Evolutionary conservation across 2,329 filamentous ascomycete genomes (phyloP).

Genomic region (Davidsoniella neocaledoniae): DNA sequence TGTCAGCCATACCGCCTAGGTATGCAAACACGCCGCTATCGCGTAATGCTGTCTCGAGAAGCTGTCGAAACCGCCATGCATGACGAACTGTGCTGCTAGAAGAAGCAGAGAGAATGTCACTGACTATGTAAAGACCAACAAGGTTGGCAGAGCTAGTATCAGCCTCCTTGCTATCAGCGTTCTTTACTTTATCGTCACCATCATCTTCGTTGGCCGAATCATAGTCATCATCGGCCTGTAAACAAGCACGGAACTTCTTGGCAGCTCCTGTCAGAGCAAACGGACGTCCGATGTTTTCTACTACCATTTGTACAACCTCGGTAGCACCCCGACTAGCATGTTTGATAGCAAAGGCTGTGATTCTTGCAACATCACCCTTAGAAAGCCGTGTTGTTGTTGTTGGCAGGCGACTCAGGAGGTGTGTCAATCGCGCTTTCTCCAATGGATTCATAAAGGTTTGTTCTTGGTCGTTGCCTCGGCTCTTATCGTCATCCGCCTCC

Average conservation of each 20-base stretch:
- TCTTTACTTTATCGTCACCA: conserved; percentile 18
- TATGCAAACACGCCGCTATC: conserved; percentile 54
- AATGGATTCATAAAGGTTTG: conserved; percentile 62
- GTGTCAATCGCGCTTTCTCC: conserved; percentile 67
- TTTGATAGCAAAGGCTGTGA: conserved; percentile 77
- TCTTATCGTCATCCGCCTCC: conserved; percentile 60
- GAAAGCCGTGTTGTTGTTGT: conserved; percentile 56
- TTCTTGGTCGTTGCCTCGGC: conserved; percentile 29
- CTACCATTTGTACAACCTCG: conserved; percentile 79
- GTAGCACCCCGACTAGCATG: conserved; percentile 74
- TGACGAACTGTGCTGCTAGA: conserved; percentile 65
- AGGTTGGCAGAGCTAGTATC: conserved; percentile 61
- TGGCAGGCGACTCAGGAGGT: conserved; percentile 69
- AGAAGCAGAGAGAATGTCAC: conserved; percentile 62
- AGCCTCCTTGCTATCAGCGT: conserved; percentile 25
- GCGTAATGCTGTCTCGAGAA: conserved; percentile 59
- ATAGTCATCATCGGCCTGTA: not conserved
- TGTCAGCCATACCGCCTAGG: conserved; percentile 57
- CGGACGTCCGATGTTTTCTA: conserved; percentile 65
- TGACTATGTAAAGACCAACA: conserved; percentile 61
- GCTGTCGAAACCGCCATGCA: conserved; percentile 70
- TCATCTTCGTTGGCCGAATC: not conserved
- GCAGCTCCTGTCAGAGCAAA: conserved; percentile 43
- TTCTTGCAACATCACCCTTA: conserved; percentile 69
- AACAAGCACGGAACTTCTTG: conserved; percentile 29